Conservation (phyloP, 2,329 filamentous ascomycete genomes). For the Fusarium pseudograminearum region DNA sequence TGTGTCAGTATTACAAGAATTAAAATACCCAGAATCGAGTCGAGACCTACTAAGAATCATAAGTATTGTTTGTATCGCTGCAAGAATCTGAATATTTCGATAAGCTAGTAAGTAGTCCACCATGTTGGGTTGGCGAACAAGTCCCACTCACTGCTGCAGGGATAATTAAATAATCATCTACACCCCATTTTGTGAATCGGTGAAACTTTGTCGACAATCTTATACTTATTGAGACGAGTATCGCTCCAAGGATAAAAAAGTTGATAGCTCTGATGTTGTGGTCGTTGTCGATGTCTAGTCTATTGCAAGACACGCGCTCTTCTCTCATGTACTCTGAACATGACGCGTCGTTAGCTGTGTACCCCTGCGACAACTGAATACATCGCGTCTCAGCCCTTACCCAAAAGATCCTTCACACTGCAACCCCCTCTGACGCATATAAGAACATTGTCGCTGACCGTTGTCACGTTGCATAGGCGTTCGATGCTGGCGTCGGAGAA, state of each 20-base stretch:
- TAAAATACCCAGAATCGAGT: fast-evolving
- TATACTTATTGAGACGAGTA: neutral
- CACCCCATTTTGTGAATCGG: conserved; percentile 6
- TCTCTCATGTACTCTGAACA: neutral
- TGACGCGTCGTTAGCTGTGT: neutral
- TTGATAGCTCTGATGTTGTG: neutral
- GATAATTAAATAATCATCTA: conserved; percentile 8
- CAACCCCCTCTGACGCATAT: neutral
- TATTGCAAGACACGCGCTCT: neutral
- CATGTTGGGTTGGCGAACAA: fast-evolving
- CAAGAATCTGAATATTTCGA: neutral
- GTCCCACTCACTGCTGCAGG: neutral
- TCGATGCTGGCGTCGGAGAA: neutral
- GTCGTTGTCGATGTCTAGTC: conserved; percentile 2
- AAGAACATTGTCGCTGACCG: neutral
- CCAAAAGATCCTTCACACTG: neutral
- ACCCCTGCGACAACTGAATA: neutral
- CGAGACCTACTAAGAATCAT: neutral
- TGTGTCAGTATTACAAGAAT: neutral
- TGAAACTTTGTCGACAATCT: neutral
- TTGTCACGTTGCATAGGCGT: neutral
- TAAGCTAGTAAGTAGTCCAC: fast-evolving
- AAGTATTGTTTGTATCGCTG: neutral
- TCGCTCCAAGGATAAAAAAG: neutral
- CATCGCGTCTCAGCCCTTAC: neutral